Percentiles rank a stretch among this genome's conserved stretches.
phyloP scores from a whole-genome alignment of 2,329 filamentous ascomycete genomes.

The Coccinonectria pachysandricola region DNA sequence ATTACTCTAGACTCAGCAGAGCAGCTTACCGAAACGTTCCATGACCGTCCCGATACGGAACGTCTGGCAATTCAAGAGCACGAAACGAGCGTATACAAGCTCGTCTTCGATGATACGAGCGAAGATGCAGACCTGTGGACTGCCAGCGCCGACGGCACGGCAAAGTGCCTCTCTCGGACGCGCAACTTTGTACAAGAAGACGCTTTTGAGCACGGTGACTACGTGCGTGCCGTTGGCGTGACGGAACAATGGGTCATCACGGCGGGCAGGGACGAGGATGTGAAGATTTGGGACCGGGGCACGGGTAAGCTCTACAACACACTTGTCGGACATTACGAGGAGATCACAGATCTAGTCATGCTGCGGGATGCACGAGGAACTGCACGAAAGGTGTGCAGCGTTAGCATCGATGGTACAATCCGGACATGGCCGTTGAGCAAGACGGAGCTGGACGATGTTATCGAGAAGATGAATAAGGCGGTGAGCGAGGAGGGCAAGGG shows the following conservation, averaged over 20 bases:
- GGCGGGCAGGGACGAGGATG: slow-evolving; percentile 80
- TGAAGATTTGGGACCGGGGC: slow-evolving; percentile 77
- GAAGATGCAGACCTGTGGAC: slow-evolving; percentile 77
- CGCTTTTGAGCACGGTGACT: slow-evolving; percentile 71
- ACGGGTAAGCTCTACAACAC: slow-evolving; percentile 64
- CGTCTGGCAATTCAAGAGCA: slow-evolving; percentile 60
- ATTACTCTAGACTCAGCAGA: slow-evolving; percentile 43
- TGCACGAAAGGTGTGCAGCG: slow-evolving; percentile 55
- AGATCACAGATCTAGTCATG: slow-evolving; percentile 72
- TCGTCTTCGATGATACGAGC: slow-evolving; percentile 56
- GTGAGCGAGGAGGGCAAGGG: slow-evolving; percentile 40
- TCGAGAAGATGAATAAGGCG: slow-evolving; percentile 34
- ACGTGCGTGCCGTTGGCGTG: slow-evolving; percentile 73
- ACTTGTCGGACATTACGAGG: slow-evolving; percentile 81
- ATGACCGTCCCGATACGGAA: slow-evolving; percentile 28
- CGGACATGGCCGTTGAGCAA: slow-evolving; percentile 69
- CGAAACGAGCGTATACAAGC: slow-evolving; percentile 79
- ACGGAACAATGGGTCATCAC: slow-evolving; percentile 73
- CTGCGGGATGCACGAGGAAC: slow-evolving; percentile 31
- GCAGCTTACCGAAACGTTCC: slow-evolving; percentile 41
- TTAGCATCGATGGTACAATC: slow-evolving; percentile 83
- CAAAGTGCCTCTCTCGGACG: slow-evolving; percentile 64
- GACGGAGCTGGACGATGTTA: slow-evolving; percentile 41
- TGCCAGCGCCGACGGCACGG: slow-evolving; percentile 80
- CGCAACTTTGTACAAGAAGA: slow-evolving; percentile 63